Percentiles rank a stretch among this genome's conserved stretches.
Evolutionary conservation across 768 basidiomycete species (phyloP).

Genomic region (Mycena sanguinolenta): DNA sequence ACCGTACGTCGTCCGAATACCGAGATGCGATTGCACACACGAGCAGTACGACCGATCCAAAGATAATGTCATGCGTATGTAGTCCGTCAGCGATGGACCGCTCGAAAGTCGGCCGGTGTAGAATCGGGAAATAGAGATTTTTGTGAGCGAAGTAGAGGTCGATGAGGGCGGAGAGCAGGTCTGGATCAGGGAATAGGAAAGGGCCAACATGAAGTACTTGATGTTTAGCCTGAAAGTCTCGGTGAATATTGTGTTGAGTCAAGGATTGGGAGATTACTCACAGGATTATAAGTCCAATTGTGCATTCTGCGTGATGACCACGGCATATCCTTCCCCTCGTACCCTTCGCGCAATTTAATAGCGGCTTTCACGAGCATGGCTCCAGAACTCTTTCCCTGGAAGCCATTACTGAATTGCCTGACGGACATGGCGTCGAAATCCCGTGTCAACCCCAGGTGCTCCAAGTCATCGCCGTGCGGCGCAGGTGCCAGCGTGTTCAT

Average conservation of each 20-base stretch:
- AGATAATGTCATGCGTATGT: conserved; percentile 59
- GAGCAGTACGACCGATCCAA: conserved; percentile 72
- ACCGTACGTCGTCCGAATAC: conserved; percentile 56
- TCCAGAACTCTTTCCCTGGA: conserved; percentile 18
- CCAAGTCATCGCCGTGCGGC: not conserved
- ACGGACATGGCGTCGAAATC: not conserved
- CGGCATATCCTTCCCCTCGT: conserved; percentile 4
- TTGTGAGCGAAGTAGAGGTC: conserved; percentile 72
- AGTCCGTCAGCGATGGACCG: conserved; percentile 59
- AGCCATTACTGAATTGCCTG: not conserved
- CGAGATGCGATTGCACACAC: conserved; percentile 60
- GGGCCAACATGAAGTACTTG: conserved; percentile 8
- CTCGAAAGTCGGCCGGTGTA: conserved; percentile 81
- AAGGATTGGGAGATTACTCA: not conserved
- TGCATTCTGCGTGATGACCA: conserved; percentile 14
- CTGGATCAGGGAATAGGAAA: conserved; percentile 63
- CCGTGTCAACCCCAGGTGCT: not conserved
- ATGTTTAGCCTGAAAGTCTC: conserved; percentile 1
- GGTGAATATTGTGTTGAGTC: not conserved
- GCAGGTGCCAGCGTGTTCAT: conserved; percentile 27
- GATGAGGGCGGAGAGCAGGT: conserved; percentile 66
- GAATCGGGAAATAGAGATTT: conserved; percentile 73
- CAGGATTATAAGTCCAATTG: conserved; percentile 23
- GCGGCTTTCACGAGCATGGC: conserved; percentile 21
- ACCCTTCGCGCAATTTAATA: conserved; percentile 10